Percentiles rank a stretch among this genome's conserved stretches.
phyloP scores from a whole-genome alignment of 495 filamentous ascomycete genomes.

The Podospora comata region DNA sequence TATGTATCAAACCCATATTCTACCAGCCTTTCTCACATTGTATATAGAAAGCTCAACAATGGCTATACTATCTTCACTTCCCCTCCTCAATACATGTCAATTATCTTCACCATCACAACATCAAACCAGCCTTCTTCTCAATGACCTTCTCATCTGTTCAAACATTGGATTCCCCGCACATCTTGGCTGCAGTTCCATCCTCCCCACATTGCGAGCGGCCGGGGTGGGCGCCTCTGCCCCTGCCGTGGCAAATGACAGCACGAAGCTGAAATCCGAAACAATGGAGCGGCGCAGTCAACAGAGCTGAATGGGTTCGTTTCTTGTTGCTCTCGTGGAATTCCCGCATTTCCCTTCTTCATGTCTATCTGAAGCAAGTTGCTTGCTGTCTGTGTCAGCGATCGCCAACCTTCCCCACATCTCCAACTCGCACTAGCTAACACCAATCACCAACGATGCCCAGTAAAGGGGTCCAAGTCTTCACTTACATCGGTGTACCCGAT shows the following conservation, averaged over 20 bases:
- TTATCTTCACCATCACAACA: no score
- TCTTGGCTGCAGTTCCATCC: constrained; percentile 1
- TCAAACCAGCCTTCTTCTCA: background rate
- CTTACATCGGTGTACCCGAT: constrained; percentile 47
- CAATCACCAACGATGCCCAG: constrained; percentile 40
- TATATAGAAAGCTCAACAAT: no score
- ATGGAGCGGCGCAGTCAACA: background rate
- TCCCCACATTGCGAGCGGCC: background rate
- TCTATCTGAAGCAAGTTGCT: background rate
- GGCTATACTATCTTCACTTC: no score
- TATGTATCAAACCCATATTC: no score
- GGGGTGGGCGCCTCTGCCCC: background rate
- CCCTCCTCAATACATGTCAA: no score
- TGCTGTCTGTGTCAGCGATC: background rate
- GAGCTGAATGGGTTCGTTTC: background rate
- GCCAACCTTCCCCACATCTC: background rate
- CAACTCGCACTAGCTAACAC: background rate
- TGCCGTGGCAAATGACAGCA: constrained; percentile 1
- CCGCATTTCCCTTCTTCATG: background rate
- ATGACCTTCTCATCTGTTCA: background rate
- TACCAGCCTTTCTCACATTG: no score
- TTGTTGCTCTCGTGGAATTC: background rate
- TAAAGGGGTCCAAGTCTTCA: constrained; percentile 48
- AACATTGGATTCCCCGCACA: background rate
- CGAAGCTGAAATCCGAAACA: constrained; percentile 2